Conservation (phyloP, 345 rosid species). For the Citrus medica region DNA sequence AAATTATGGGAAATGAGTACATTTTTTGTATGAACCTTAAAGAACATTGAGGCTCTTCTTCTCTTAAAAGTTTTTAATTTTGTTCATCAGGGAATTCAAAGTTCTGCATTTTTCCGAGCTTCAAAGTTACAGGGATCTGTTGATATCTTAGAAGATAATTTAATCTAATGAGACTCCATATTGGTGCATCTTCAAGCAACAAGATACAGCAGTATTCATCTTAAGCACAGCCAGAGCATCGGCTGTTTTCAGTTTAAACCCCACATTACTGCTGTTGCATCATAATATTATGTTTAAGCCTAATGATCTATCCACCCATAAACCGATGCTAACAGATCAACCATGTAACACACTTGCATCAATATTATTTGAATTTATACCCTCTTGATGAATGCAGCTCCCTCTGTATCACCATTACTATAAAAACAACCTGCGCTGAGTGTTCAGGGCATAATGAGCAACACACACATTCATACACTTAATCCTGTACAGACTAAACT, state of each 20-base stretch:
- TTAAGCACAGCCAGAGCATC: not conserved
- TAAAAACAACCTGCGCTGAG: not conserved
- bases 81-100: not conserved
- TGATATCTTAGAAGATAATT: not conserved
- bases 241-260: not conserved
- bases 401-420: not conserved
- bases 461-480: not conserved
- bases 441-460: not conserved
- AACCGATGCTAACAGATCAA: not conserved
- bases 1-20: not conserved
- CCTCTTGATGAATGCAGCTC: not conserved
- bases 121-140: not conserved
- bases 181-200: not conserved
- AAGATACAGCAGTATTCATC: not conserved
- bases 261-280: not conserved
- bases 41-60: not conserved
- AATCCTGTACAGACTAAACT: not conserved
- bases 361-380: not conserved
- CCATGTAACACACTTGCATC: not conserved
- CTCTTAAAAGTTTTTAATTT: not conserved
- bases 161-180: not conserved
- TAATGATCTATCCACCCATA: not conserved
- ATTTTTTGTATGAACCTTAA: not conserved
- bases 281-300: not conserved
- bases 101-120: not conserved